phyloP scores from a whole-genome alignment of 2,329 filamentous ascomycete genomes.

The Epichloe uncinata region DNA sequence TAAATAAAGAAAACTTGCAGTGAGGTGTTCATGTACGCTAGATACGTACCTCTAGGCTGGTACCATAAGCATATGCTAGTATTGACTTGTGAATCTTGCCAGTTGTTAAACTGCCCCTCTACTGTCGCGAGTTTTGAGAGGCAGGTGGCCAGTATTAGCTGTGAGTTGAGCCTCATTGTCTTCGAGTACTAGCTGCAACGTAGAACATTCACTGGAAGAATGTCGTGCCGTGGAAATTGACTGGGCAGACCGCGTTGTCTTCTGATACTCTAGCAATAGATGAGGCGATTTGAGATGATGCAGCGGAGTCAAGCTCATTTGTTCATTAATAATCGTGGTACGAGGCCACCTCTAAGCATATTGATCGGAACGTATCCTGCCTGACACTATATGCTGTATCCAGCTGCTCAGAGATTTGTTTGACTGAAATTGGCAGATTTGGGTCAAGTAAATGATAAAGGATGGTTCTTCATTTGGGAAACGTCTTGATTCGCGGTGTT shows the following conservation, averaged over 20 bases:
- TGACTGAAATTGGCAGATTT: no score
- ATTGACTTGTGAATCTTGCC: constrained; percentile 38
- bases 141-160: constrained; percentile 8
- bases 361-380: neutral
- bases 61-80: constrained; percentile 47
- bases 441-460: neutral
- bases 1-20: neutral
- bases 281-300: neutral
- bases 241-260: neutral
- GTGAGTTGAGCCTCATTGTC: constrained; percentile 10
- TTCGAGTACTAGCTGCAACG: neutral
- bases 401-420: neutral
- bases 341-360: neutral
- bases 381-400: neutral
- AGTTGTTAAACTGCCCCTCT: constrained; percentile 31
- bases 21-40: neutral
- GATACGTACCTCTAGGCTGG: constrained; percentile 26
- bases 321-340: neutral
- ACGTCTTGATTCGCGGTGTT: neutral
- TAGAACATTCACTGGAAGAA: neutral
- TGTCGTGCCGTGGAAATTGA: neutral
- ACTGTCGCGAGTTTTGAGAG: constrained; percentile 7
- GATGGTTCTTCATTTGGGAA: neutral
- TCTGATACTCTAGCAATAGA: neutral
- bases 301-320: neutral